Evolutionary conservation across 2,329 filamentous ascomycete genomes (phyloP).

Genomic region (Curvularia eragrostidis): DNA sequence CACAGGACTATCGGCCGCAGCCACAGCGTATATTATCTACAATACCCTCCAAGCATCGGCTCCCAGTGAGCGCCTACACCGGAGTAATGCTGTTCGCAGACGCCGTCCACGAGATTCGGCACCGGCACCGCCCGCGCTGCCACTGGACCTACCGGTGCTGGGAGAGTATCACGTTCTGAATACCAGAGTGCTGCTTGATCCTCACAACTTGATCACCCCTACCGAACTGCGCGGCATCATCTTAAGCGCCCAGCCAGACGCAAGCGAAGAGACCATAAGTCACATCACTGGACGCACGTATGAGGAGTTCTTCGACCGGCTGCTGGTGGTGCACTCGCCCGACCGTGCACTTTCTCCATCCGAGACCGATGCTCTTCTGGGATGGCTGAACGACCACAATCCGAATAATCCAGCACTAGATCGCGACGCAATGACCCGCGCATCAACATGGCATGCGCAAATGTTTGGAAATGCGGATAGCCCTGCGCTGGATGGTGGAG

Average conservation of each 20-base stretch:
- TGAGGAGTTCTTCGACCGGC: constrained; percentile 40
- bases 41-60: constrained; percentile 40
- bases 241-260: constrained; percentile 25
- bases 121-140: constrained; percentile 19
- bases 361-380: constrained; percentile 29
- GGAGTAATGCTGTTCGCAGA: constrained; percentile 72
- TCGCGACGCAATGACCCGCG: constrained; percentile 22
- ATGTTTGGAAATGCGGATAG: constrained; percentile 17
- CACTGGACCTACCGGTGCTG: constrained; percentile 27
- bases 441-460: constrained; percentile 31
- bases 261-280: constrained; percentile 30
- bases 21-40: constrained; percentile 67
- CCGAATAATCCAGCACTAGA: constrained; percentile 17
- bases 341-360: constrained; percentile 24
- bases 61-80: constrained; percentile 56
- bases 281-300: constrained; percentile 33
- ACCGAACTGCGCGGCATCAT: constrained; percentile 35
- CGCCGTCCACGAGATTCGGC: constrained; percentile 35
- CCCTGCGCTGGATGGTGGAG: constrained; percentile 27
- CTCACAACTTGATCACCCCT: constrained; percentile 28
- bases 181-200: constrained; percentile 29
- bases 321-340: constrained; percentile 34
- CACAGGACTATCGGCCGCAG: constrained; percentile 64
- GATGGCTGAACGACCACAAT: constrained; percentile 27
- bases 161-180: constrained; percentile 40